A percentile compares a stretch with the other conserved stretches of the same genome.
These are phyloP conservation scores for Saccharomyces kudriavzevii DNA, from an alignment of 805 yeast species.

Conservation along the genomic window DNA sequence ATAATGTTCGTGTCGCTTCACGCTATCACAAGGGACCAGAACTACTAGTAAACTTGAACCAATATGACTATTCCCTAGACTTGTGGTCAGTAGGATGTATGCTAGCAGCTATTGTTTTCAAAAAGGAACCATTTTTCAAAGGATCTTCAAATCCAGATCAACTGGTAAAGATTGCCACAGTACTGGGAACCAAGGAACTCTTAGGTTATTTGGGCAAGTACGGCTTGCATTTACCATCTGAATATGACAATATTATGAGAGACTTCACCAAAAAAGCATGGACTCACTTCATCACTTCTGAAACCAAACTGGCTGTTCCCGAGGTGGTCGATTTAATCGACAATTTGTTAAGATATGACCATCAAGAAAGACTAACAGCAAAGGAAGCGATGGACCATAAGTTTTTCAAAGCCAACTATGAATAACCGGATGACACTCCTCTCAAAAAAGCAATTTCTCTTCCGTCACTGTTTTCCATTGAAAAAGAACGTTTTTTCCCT, in stretches of 20 bases:
- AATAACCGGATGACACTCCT: not conserved
- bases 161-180: slow-evolving; percentile 78
- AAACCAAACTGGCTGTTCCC: slow-evolving; percentile 45
- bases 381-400: slow-evolving; percentile 73
- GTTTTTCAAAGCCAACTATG: slow-evolving; percentile 27
- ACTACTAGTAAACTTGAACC: slow-evolving; percentile 72
- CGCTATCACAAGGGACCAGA: slow-evolving; percentile 93
- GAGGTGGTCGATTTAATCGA: slow-evolving; percentile 79
- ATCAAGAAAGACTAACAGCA: slow-evolving; percentile 81
- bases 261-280: slow-evolving; percentile 60
- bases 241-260: slow-evolving; percentile 68
- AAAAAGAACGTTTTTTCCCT: not conserved
- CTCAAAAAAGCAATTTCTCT: not conserved
- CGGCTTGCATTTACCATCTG: slow-evolving; percentile 61
- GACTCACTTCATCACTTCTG: slow-evolving; percentile 50
- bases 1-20: slow-evolving; percentile 89
- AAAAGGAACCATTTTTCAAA: slow-evolving; percentile 86
- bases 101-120: slow-evolving; percentile 82
- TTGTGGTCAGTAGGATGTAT: slow-evolving; percentile 93
- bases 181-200: slow-evolving; percentile 78
- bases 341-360: slow-evolving; percentile 73
- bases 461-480: not conserved
- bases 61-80: slow-evolving; percentile 86
- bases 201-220: slow-evolving; percentile 63
- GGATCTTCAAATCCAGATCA: slow-evolving; percentile 90